Conservation (phyloP, 208 protist species). For the Trypanosoma grayi region DNA sequence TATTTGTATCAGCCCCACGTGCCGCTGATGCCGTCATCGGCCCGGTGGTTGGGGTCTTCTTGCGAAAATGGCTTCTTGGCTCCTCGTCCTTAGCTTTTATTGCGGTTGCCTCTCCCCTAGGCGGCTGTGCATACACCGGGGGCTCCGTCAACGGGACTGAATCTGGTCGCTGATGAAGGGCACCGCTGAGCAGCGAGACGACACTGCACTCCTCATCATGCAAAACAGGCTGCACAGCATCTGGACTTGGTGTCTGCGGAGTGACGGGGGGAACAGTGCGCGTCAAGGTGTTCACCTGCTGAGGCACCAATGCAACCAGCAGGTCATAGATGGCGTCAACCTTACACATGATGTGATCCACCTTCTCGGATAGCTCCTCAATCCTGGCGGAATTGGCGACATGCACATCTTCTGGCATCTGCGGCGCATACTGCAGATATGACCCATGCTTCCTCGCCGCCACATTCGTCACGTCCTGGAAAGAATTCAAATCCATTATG, state of each 20-base stretch:
- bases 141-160: background rate
- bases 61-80: background rate
- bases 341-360: constrained; percentile 18
- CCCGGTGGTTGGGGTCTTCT: background rate
- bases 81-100: constrained; percentile 4
- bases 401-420: background rate
- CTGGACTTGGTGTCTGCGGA: background rate
- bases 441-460: constrained; percentile 11
- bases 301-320: background rate
- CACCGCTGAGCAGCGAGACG: background rate
- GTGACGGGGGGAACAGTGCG: background rate
- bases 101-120: background rate
- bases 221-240: background rate
- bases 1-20: background rate
- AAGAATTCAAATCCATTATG: constrained; percentile 4
- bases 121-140: background rate
- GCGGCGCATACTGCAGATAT: background rate
- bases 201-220: constrained; percentile 2
- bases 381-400: background rate
- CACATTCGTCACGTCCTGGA: constrained; percentile 24
- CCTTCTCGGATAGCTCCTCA: constrained; percentile 14
- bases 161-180: background rate
- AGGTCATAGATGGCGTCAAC: constrained; percentile 23
- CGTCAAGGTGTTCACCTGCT: background rate
- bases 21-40: background rate